Percentiles rank a stretch among this genome's conserved stretches.
Conservation (phyloP, 2,329 filamentous ascomycete genomes). For the Pleurostoma richardsiae region DNA sequence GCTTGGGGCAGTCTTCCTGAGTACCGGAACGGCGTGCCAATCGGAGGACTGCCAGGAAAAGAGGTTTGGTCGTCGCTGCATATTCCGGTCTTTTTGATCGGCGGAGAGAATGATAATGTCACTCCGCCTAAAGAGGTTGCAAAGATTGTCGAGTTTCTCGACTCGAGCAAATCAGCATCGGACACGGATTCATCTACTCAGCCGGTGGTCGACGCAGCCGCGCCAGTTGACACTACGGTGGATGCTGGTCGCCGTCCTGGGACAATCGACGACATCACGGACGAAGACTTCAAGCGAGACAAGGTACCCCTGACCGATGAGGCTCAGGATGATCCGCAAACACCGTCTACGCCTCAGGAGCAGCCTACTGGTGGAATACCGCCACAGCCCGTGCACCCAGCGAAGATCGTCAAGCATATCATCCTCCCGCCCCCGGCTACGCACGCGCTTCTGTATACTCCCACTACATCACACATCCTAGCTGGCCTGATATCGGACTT, state of each 20-base stretch:
- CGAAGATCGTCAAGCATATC: slow-evolving; percentile 58
- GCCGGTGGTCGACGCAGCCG: slow-evolving; percentile 40
- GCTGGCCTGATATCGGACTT: slow-evolving; percentile 82
- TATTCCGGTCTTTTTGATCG: slow-evolving; percentile 73
- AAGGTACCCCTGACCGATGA: slow-evolving; percentile 13
- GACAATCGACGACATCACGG: slow-evolving; percentile 30
- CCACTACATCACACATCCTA: slow-evolving; percentile 67
- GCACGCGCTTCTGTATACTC: slow-evolving; percentile 80
- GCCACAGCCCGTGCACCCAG: slow-evolving; percentile 40
- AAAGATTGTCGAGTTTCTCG: slow-evolving; percentile 52
- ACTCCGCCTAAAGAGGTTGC: slow-evolving; percentile 68
- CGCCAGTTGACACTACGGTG: slow-evolving; percentile 35
- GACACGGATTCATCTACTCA: slow-evolving; percentile 8
- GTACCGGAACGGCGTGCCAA: slow-evolving; percentile 45
- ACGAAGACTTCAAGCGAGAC: slow-evolving; percentile 27
- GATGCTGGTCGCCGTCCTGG: slow-evolving; percentile 23
- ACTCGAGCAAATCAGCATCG: slow-evolving; percentile 13
- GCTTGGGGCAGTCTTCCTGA: slow-evolving; percentile 64
- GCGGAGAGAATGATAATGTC: slow-evolving; percentile 70
- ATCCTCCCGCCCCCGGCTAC: slow-evolving; percentile 73
- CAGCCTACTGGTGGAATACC: slow-evolving; percentile 34
- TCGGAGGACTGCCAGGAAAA: slow-evolving; percentile 63
- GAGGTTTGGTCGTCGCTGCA: slow-evolving; percentile 68
- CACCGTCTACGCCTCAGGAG: slow-evolving; percentile 35
- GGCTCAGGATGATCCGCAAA: slow-evolving; percentile 31